These are phyloP conservation scores for Calcarisporium arbuscula DNA, from an alignment of 2,329 filamentous ascomycete species.

Conservation along the genomic window DNA sequence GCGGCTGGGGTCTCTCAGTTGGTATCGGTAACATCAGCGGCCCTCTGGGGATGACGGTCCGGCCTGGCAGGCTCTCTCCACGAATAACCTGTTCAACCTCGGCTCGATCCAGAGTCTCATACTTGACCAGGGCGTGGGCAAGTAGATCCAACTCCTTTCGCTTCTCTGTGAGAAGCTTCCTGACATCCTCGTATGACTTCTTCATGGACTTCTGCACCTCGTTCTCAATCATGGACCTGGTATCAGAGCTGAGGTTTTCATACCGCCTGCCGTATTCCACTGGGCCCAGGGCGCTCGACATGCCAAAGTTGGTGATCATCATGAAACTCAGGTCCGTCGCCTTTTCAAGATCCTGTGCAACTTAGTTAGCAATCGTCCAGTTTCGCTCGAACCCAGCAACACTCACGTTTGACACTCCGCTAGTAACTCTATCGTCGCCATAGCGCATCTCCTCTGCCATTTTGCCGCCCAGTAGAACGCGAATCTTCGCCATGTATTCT, in stretches of 20 bases:
- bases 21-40: conserved; percentile 33
- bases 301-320: conserved; percentile 85
- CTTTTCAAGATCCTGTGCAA: conserved; percentile 66
- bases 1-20: conserved; percentile 25
- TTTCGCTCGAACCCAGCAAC: not conserved
- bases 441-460: conserved; percentile 89
- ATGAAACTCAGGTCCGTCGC: conserved; percentile 79
- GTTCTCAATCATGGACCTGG: conserved; percentile 76
- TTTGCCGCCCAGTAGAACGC: conserved; percentile 78
- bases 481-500: conserved; percentile 75
- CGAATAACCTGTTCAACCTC: conserved; percentile 88
- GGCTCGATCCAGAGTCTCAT: conserved; percentile 82
- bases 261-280: conserved; percentile 83
- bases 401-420: conserved; percentile 72
- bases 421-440: conserved; percentile 84
- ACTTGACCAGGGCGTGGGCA: conserved; percentile 84
- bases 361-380: conserved; percentile 18
- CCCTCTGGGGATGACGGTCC: conserved; percentile 50
- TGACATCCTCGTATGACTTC: conserved; percentile 71
- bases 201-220: conserved; percentile 84
- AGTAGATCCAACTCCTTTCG: conserved; percentile 81
- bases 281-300: conserved; percentile 82
- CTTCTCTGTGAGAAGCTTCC: conserved; percentile 63
- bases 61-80: conserved; percentile 72
- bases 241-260: conserved; percentile 74